Base-by-base conservation (phyloP, 805 yeast genomes). In the Lachancea mirantina region DNA sequence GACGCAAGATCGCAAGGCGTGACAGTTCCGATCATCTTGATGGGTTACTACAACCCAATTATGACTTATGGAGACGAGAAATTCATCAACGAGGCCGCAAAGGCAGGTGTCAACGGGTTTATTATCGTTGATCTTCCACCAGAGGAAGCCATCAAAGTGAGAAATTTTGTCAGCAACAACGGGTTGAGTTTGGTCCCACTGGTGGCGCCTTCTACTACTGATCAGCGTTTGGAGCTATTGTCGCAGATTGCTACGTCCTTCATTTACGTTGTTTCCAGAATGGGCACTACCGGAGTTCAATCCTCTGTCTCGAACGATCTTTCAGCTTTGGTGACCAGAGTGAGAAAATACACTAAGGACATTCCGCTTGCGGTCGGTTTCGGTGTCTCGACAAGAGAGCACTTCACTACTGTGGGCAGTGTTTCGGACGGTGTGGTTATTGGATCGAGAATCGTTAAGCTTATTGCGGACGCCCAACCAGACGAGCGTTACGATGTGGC, bases 41-140 rank as follows among this genome's bases (percentile, higher is more conserved):
- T 92, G 99, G 99, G 99, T 39, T 92, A 92, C 71, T 92, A 85
- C 65, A 92, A 92, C 62, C 99, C 99, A 10, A 76, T 92, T 44
- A 58, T 84, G 55, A 78, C 72, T 45, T 89, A 80, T 55, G 98
- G 96, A 34, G 98, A 92, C 63, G 79, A 79, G 49, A 68, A 76
- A 57, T 68, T 92, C 65, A 75, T 87, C 41, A 64, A 68, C 41
- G 95, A 81, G 42, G 72, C 94, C n/a, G 76, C 78, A 32, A 69
- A 64, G 15, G 95, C 88, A 1, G 98, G 98, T 43, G 98, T 87
- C 30, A 87, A 84, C 53, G 99, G 97, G 15, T 92, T 79, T 61
- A 79, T 92, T 49, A 76, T 92, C 32, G 96, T 89, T 26, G 99
- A 92, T 59, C 67, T 92, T 49, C 99, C 99, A 31, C 98, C 98